Base-by-base conservation (phyloP, 1,284 basidiomycete species). In the Erythrobasidium hasegawianum region DNA sequence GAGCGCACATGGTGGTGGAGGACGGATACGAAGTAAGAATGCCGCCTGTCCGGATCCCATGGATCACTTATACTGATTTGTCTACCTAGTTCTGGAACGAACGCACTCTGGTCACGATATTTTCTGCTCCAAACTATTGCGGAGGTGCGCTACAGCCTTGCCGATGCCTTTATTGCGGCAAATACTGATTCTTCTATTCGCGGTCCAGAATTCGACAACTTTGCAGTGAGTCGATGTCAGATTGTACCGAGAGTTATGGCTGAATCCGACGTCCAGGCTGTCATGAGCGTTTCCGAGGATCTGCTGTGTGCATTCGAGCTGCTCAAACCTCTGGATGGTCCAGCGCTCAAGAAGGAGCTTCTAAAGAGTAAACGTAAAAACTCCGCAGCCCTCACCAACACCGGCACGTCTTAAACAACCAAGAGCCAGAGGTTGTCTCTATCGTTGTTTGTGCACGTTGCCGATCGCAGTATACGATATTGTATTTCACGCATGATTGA, bases 1-100 rank as follows among this genome's bases (percentile, higher is more conserved):
- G 96, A 59, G 96, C 96, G 45, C 96, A 99, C 80, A 98, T 98
- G 96, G 96, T 99, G 41, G 96, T 99, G 61, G 96, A 99, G 70
- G 79, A 80, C 69, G 64, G 60, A 53, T 66, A 54, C 54, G 29
- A 59, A 55, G 24, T 56, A 29, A 29, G 24, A 27, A 13, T 39
- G n/a, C 5, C n/a, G 41, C 18, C 33, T 53, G 41, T 5, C 4
- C 27, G 18, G 14, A 13, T 13, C 24, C 10, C n/a, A 14, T 41
- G 11, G 11, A 43, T 20, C 2, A 9, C 10, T 60, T 18, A 9
- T 18, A 1, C 58, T 72, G 71, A 72, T 52, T 24, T 24, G 53
- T 14, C 13, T 3, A 10, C 24, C 39, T 56, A 99, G 81, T 99
- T 99, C 77, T 99, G 96, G 91, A 97, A 98, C 75, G 96, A 99